Percentiles rank a stretch among this genome's conserved stretches.
phyloP scores from a whole-genome alignment of 768 basidiomycete species.

The Suillus ampliporus region DNA sequence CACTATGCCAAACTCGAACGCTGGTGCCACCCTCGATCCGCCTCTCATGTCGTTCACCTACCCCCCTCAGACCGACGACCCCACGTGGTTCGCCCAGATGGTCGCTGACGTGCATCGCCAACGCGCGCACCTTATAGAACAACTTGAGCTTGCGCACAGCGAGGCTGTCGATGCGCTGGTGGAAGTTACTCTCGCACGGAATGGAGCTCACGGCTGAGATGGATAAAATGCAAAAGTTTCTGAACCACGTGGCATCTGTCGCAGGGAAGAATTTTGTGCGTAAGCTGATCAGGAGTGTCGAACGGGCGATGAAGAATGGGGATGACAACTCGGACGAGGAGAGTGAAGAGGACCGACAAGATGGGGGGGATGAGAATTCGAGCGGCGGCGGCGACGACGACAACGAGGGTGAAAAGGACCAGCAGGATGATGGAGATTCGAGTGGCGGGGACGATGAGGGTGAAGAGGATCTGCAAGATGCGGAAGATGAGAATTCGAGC shows the following conservation, averaged over 20 bases:
- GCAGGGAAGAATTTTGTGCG: conserved; percentile 33
- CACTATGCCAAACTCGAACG: background rate
- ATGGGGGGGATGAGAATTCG: background rate
- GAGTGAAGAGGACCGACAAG: background rate
- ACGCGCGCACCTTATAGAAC: conserved; percentile 23
- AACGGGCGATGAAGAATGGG: conserved; percentile 13
- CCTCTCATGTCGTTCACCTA: conserved; percentile 32
- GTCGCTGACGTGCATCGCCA: conserved; percentile 31
- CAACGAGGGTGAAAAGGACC: no score
- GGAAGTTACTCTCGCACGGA: conserved; percentile 33
- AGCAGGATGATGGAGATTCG: background rate
- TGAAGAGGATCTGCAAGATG: conserved; percentile 2
- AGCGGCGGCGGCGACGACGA: conserved; percentile 6
- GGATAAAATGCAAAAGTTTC: conserved; percentile 27
- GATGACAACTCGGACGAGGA: background rate
- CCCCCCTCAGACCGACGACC: conserved; percentile 31
- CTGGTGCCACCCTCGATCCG: conserved; percentile 18
- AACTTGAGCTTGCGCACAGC: conserved; percentile 19
- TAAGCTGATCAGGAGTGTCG: conserved; percentile 28
- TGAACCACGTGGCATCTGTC: conserved; percentile 27
- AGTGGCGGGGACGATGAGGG: no score
- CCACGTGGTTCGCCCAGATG: conserved; percentile 34
- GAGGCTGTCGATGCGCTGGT: conserved; percentile 29
- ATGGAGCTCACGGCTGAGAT: conserved; percentile 28
- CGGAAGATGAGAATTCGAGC: background rate